Evolutionary conservation across 2,329 filamentous ascomycete genomes (phyloP).

Genomic region (Stagonosporopsis chrysanthemi): DNA sequence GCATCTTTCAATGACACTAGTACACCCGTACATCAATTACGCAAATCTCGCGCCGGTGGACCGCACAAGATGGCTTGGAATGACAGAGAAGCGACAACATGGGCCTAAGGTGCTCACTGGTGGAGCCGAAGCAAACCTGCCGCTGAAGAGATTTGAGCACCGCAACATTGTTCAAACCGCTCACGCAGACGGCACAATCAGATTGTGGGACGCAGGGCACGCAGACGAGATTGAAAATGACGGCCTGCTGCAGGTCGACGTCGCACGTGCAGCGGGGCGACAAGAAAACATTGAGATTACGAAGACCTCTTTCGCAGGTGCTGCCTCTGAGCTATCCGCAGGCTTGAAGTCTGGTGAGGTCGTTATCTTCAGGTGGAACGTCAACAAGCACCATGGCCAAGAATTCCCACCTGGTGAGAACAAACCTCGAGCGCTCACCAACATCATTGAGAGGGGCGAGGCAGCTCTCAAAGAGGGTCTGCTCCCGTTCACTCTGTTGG

Average conservation of each 20-base stretch:
- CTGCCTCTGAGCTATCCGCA: slow-evolving; percentile 82
- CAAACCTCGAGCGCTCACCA: slow-evolving; percentile 65
- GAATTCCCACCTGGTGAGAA: slow-evolving; percentile 64
- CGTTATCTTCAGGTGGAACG: slow-evolving; percentile 86
- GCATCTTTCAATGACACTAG: slow-evolving; percentile 83
- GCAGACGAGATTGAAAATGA: slow-evolving; percentile 93
- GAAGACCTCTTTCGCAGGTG: slow-evolving; percentile 79
- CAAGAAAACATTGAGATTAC: slow-evolving; percentile 79
- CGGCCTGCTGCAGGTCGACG: slow-evolving; percentile 80
- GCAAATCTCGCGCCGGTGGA: slow-evolving; percentile 76
- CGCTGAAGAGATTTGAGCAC: slow-evolving; percentile 78
- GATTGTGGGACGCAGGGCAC: slow-evolving; percentile 91
- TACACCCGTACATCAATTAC: slow-evolving; percentile 86
- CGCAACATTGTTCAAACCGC: slow-evolving; percentile 86
- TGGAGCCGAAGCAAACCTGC: slow-evolving; percentile 74
- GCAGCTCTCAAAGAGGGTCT: slow-evolving; percentile 78
- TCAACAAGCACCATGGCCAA: slow-evolving; percentile 74
- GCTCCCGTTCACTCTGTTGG: slow-evolving; percentile 79
- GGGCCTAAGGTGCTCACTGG: slow-evolving; percentile 82
- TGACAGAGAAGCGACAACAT: slow-evolving; percentile 82
- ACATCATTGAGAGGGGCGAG: slow-evolving; percentile 77
- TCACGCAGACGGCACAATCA: slow-evolving; percentile 89
- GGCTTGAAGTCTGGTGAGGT: slow-evolving; percentile 86
- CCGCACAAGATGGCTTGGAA: slow-evolving; percentile 83
- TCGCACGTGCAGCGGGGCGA: slow-evolving; percentile 82